Evolutionary conservation across 768 basidiomycete genomes (phyloP).

Genomic region (Amanita exitialis): DNA sequence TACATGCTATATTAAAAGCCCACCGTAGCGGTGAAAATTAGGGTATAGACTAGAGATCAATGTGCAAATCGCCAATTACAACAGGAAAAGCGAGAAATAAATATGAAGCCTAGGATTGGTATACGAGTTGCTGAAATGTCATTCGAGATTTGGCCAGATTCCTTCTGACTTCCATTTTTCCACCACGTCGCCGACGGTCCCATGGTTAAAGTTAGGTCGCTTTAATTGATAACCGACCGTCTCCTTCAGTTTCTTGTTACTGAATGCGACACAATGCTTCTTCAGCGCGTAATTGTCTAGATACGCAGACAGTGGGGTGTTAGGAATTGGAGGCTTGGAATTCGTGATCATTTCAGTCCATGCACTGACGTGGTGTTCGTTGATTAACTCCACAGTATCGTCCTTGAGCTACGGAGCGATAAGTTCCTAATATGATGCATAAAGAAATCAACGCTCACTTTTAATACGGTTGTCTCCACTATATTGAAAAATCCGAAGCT

Average conservation of each 20-base stretch:
- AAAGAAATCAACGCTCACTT: slow-evolving; percentile 30
- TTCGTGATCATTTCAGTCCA: slow-evolving; percentile 77
- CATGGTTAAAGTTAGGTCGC: slow-evolving; percentile 51
- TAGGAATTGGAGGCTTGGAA: slow-evolving; percentile 61
- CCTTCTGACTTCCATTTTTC: slow-evolving; percentile 77
- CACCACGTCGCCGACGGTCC: slow-evolving; percentile 57
- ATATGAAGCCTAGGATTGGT: neutral
- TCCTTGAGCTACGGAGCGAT: slow-evolving; percentile 42
- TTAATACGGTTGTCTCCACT: slow-evolving; percentile 55
- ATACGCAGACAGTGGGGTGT: slow-evolving; percentile 68
- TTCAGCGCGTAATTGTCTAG: slow-evolving; percentile 66
- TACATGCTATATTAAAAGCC: neutral
- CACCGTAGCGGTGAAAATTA: neutral
- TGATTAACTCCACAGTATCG: slow-evolving; percentile 73
- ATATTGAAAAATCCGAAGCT: slow-evolving; percentile 74
- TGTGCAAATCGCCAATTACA: neutral
- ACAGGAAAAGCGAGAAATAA: neutral
- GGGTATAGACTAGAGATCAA: neutral
- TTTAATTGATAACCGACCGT: slow-evolving; percentile 61
- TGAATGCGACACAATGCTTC: slow-evolving; percentile 60
- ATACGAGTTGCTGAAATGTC: slow-evolving; percentile 1
- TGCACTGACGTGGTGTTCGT: slow-evolving; percentile 70
- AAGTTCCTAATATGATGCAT: neutral
- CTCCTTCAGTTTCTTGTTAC: slow-evolving; percentile 63
- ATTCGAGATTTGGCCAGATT: slow-evolving; percentile 35